These are phyloP conservation scores for Yamadazyma atmosphaerica DNA, from an alignment of 1,139 yeast genomes.

Conservation along the genomic window DNA sequence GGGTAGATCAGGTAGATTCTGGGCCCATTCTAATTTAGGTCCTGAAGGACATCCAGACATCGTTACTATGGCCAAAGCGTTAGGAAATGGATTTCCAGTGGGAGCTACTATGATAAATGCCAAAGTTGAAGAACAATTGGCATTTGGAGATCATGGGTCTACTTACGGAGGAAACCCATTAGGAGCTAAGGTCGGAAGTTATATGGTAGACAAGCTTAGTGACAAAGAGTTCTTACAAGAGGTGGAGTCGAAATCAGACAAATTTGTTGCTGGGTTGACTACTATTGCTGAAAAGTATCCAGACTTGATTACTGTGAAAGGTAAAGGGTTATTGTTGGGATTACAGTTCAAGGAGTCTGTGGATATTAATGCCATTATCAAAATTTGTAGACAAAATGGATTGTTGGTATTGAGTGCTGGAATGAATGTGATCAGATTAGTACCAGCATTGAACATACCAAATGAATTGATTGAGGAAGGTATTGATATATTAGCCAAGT, in stretches of 20 bases:
- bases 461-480: constrained; percentile 71
- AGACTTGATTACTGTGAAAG: constrained; percentile 69
- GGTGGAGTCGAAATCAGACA: constrained; percentile 60
- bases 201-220: constrained; percentile 69
- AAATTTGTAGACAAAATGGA: constrained; percentile 74
- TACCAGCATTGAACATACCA: constrained; percentile 88
- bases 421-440: constrained; percentile 81
- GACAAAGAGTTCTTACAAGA: constrained; percentile 56
- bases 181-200: constrained; percentile 78
- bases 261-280: constrained; percentile 51
- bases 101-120: constrained; percentile 91
- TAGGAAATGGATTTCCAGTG: constrained; percentile 97
- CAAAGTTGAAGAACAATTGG: constrained; percentile 65
- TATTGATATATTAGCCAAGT: constrained; percentile 53
- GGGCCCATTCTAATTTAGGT: constrained; percentile 86
- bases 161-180: constrained; percentile 97
- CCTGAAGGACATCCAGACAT: constrained; percentile 89
- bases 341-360: constrained; percentile 60
- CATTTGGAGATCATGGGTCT: constrained; percentile 96
- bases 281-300: constrained; percentile 58
- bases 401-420: constrained; percentile 88
- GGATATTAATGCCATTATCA: constrained; percentile 66
- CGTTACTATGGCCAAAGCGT: constrained; percentile 89
- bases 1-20: constrained; percentile 86
- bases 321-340: constrained; percentile 86